Base-by-base conservation (phyloP, 2,329 filamentous ascomycete genomes). In the Chaetomium sp. region DNA sequence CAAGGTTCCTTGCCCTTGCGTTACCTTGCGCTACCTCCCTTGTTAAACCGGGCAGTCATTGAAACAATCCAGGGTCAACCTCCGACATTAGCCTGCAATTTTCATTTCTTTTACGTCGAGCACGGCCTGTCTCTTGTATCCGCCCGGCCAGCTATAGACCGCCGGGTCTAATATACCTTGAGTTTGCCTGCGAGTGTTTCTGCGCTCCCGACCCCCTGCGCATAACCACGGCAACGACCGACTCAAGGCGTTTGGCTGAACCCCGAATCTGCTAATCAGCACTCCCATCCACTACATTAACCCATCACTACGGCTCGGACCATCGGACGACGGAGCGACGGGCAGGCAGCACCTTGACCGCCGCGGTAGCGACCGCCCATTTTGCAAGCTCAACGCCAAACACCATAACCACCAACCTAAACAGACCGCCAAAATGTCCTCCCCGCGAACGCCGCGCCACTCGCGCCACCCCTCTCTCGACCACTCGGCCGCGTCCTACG, bases 401-500 rank as follows among this genome's bases (percentile, higher is more conserved):
- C 31, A 25, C 47, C n/a, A 23, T 3, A n/a, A 16, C 23, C 35
- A 19, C 21, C 27, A 5, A 35, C 16, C 27, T 13, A 12, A 16
- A 29, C 23, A 31, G n/a, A 42, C 47, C 50, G 35, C 25, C 42
- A 72, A 57, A 49, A 84, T 83, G 80, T 74, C 78, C 60, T 82
- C 81, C 62, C 84, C 85, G 57, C 79, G 79, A 57, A 87, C 85
- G 42, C 85, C 86, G 62, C 80, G 78, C 69, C 86, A 88, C 72
- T 88, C 85, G 68, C 82, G 85, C 69, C 80, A 85, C 61, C 80
- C 83, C 53, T 88, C 86, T 33, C 78, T 84, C 71, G 84, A 87
- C 67, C 79, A 74, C 57, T 72, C 70, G 59, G 81, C 78, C 70
- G 76, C 77, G 59, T 75, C 76, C 49, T 78, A 76, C 70, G 76